Evolutionary conservation across 805 yeast species (phyloP), one percentile per base, ranked within the genome.

Genomic region (Starmerella vaccinii): DNA sequence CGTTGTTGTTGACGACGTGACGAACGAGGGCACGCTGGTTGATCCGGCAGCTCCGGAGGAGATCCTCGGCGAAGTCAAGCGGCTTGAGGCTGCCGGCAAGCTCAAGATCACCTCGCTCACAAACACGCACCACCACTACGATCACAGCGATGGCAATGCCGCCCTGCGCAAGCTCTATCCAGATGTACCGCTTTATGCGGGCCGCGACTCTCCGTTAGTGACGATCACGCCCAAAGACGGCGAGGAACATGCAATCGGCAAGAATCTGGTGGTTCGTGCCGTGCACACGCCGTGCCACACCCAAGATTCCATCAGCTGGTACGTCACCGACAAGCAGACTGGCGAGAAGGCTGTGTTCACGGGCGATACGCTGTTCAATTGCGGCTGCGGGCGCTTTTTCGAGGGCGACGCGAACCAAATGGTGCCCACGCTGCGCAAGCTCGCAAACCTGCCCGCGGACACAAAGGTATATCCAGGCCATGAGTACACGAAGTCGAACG

Each of bases 211-310:
- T 1, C 87, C 89, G 0, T 65, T 72, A 23, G 94, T 90, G 18
- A 73, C 82, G 0, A 70, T 74, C 50, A 79, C 88, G 3, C 95
- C 95, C 2, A 66, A 72, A 0, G 80, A 87, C 63, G 68, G 73
- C 13, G 84, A 80, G 54, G 68, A 71, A 18, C 71, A 84, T 53
- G 72, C 74, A 53, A 68, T 88, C 52, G 95, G 96, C 4, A 69
- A 72, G 37, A 65, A 74, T 54, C 63, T 90, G 46, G 72, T 77
- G 16, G 76, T 89, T 46, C 79, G 81, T 1, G 94, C 96, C 0
- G 71, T 90, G 35, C 90, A 90, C 67, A 92, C 99, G 0, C 98
- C 99, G 4, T 92, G 99, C 64, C 99, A 92, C 66, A 92, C 99
- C 0, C 92, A 84, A 67, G 99, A 92, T 67, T 86, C 95, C 3